These are phyloP conservation scores for Calonectria multiphialidica DNA, from an alignment of 2,329 filamentous ascomycete species.

Conservation along the genomic window DNA sequence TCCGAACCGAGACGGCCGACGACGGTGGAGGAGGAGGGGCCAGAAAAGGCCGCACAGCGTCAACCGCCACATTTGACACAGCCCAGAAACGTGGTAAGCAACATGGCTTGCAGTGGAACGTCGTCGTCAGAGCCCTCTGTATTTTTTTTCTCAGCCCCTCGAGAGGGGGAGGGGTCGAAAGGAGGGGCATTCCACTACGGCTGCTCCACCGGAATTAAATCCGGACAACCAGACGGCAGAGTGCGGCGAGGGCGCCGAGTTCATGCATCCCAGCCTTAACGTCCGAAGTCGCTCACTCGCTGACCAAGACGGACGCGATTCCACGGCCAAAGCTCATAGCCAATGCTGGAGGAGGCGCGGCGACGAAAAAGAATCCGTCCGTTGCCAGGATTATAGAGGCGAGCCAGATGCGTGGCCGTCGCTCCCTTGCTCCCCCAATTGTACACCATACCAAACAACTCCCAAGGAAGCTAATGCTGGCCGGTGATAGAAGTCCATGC, in stretches of 20 bases:
- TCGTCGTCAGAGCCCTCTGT: neutral
- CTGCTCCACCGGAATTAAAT: slow-evolving; percentile 39
- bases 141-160: slow-evolving; percentile 6
- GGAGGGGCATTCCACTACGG: slow-evolving; percentile 11
- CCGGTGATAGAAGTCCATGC: slow-evolving; percentile 31
- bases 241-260: slow-evolving; percentile 41
- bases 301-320: slow-evolving; percentile 26
- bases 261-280: slow-evolving; percentile 35
- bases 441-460: neutral
- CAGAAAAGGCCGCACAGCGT: slow-evolving; percentile 40
- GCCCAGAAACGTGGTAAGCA: slow-evolving; percentile 23
- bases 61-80: slow-evolving; percentile 22
- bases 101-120: slow-evolving; percentile 1
- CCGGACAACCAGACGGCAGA: slow-evolving; percentile 33
- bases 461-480: slow-evolving; percentile 23
- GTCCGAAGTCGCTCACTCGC: slow-evolving; percentile 45
- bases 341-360: slow-evolving; percentile 20
- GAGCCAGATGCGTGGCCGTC: neutral
- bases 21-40: slow-evolving; percentile 36
- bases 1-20: slow-evolving; percentile 36
- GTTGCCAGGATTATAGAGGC: neutral
- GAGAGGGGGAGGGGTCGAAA: slow-evolving; percentile 10
- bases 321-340: slow-evolving; percentile 27
- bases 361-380: neutral
- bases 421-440: neutral